Conservation (phyloP, 73 alveolate genomes). For the Symbiodinium natans region DNA sequence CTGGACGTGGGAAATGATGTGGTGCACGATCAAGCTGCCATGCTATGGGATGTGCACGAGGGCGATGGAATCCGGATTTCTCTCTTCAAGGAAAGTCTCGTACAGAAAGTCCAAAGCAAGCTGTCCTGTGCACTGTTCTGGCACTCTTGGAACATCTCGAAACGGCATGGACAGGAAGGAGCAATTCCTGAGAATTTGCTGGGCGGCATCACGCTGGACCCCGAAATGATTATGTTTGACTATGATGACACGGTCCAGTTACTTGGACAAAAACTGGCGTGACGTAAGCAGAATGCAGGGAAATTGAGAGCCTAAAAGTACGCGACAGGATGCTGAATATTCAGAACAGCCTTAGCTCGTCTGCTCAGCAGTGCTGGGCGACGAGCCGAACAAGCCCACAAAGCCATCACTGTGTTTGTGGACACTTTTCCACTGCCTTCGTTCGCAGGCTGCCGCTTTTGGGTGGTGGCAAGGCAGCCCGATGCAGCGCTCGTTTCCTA, state of each 20-base stretch:
- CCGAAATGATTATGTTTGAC: neutral
- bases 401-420: no score
- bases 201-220: neutral
- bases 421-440: no score
- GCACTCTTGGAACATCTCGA: no score
- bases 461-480: neutral
- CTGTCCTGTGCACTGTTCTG: neutral
- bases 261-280: neutral
- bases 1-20: neutral
- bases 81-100: neutral
- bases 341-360: no score
- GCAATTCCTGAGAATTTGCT: neutral
- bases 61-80: neutral
- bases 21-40: neutral
- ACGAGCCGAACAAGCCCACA: no score
- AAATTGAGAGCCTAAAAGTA: no score
- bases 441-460: neutral
- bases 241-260: neutral
- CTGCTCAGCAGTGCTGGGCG: no score
- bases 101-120: no score
- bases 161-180: no score
- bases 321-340: neutral
- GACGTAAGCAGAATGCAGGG: no score
- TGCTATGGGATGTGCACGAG: neutral
- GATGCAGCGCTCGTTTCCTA: neutral